phyloP scores from a whole-genome alignment of 306 rosid genomes.

The Sesbania bispinosa region DNA sequence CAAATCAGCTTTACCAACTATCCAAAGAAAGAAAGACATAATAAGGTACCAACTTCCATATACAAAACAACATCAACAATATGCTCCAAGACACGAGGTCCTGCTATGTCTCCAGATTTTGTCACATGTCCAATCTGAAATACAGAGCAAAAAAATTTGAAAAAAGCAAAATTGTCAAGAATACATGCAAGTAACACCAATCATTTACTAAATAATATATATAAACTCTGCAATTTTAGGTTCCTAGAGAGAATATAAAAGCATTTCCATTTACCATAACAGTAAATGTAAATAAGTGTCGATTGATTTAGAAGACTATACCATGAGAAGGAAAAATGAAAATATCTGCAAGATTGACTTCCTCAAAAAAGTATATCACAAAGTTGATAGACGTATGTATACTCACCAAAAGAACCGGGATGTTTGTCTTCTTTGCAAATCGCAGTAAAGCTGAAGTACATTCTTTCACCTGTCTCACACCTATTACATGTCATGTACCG shows the following conservation, averaged over 20 bases:
- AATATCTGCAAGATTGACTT: neutral
- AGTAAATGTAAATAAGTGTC: neutral
- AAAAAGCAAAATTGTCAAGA: neutral
- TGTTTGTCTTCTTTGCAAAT: conserved; percentile 76
- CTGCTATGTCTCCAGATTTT: conserved; percentile 95
- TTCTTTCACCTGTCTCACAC: conserved; percentile 74
- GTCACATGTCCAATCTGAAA: conserved; percentile 92
- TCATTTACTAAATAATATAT: neutral
- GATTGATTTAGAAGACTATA: neutral
- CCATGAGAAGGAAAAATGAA: neutral
- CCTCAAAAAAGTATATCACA: neutral
- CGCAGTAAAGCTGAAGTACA: conserved; percentile 81
- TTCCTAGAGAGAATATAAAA: neutral
- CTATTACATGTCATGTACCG: conserved; percentile 19
- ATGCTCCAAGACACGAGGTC: conserved; percentile 96
- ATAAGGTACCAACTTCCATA: conserved; percentile 86
- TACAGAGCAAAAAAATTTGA: conserved; percentile 23
- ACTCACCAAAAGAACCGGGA: conserved; percentile 82
- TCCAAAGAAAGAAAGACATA: conserved; percentile 27
- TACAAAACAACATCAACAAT: conserved; percentile 91
- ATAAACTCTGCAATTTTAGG: neutral
- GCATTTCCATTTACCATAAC: neutral
- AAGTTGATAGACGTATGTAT: neutral
- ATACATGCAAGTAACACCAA: neutral
- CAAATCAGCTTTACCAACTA: conserved; percentile 26